Evolutionary conservation across 495 filamentous ascomycete species (phyloP).

Genomic region (Penicillium psychrofluorescens): DNA sequence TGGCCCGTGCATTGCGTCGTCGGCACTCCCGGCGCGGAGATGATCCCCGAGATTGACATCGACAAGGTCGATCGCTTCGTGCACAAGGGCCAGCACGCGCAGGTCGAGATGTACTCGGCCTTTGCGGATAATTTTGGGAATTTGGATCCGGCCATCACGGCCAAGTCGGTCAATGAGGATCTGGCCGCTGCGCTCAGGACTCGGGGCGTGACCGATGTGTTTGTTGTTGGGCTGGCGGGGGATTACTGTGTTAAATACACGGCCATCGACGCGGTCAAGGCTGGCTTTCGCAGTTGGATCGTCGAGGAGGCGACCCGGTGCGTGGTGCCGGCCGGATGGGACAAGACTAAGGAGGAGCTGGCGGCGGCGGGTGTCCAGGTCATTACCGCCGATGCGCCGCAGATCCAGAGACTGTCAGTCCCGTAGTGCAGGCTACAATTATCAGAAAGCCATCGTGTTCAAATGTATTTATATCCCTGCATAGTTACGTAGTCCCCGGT

Average conservation of each 20-base stretch:
- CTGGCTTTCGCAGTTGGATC: slow-evolving; percentile 71
- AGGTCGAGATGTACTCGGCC: slow-evolving; percentile 86
- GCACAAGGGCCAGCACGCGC: slow-evolving; percentile 66
- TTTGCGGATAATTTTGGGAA: slow-evolving; percentile 72
- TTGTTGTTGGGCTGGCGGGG: slow-evolving; percentile 74
- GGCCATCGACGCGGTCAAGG: slow-evolving; percentile 65
- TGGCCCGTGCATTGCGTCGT: slow-evolving; percentile 92
- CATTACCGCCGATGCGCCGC: slow-evolving; percentile 39
- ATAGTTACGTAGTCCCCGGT: slow-evolving; percentile 6
- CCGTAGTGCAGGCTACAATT: neutral
- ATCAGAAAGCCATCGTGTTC: neutral
- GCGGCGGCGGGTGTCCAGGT: slow-evolving; percentile 43
- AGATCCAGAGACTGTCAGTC: slow-evolving; percentile 36
- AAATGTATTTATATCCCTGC: neutral
- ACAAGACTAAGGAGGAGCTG: slow-evolving; percentile 48
- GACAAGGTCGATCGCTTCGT: slow-evolving; percentile 54
- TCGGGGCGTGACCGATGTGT: slow-evolving; percentile 64
- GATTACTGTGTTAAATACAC: slow-evolving; percentile 86
- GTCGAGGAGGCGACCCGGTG: slow-evolving; percentile 71
- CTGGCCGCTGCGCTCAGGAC: slow-evolving; percentile 50
- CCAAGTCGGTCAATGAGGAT: slow-evolving; percentile 46
- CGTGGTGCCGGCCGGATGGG: slow-evolving; percentile 58
- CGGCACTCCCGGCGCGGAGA: slow-evolving; percentile 60
- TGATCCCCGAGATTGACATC: slow-evolving; percentile 66
- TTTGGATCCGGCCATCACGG: slow-evolving; percentile 28